Percentiles rank a stretch among this genome's conserved stretches.
Conservation (phyloP, 169 alveolate genomes). For the Plasmodium falciparum region DNA sequence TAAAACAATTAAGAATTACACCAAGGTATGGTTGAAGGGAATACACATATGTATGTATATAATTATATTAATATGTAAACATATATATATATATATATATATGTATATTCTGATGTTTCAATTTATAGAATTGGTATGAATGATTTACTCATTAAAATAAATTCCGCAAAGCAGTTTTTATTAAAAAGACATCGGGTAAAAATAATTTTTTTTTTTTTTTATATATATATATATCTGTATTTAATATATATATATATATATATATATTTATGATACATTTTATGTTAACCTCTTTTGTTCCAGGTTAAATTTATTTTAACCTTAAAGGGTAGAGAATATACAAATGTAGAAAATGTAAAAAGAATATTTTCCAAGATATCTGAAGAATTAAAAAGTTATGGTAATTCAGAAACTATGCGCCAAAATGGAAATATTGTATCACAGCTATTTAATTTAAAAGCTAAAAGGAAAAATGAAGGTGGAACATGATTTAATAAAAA, state of each 20-base stretch:
- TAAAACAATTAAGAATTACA: constrained; percentile 69
- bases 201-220: not conserved
- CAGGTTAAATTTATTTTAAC: constrained; percentile 70
- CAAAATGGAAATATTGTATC: constrained; percentile 65
- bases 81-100: not conserved
- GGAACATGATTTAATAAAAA: not conserved
- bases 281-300: not conserved
- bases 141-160: constrained; percentile 60
- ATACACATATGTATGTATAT: not conserved
- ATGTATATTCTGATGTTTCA: not conserved
- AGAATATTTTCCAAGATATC: constrained; percentile 43
- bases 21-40: constrained; percentile 26
- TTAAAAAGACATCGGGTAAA: constrained; percentile 54
- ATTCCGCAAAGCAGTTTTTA: constrained; percentile 71
- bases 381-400: constrained; percentile 65
- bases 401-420: constrained; percentile 59
- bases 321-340: constrained; percentile 62
- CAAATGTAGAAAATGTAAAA: constrained; percentile 65
- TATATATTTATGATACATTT: not conserved
- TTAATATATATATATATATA: not conserved
- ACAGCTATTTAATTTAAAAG: constrained; percentile 64
- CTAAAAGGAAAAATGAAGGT: constrained; percentile 51
- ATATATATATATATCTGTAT: not conserved
- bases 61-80: not conserved
- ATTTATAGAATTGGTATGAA: constrained; percentile 48